phyloP scores from a whole-genome alignment of 2,329 filamentous ascomycete species.

The Xylaria sp. region DNA sequence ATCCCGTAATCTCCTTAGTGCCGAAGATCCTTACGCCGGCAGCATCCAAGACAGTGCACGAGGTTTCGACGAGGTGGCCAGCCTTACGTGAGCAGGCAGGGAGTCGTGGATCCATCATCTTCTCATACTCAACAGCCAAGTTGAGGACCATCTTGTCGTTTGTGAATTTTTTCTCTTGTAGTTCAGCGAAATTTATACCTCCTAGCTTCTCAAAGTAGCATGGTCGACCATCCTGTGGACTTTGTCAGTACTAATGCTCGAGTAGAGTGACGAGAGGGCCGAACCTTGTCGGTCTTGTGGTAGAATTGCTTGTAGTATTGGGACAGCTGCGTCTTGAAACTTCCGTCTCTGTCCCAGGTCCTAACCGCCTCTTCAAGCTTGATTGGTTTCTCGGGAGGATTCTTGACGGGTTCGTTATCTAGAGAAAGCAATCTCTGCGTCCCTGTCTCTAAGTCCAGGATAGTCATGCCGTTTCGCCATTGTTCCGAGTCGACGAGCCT shows the following conservation, averaged over 20 bases:
- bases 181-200: slow-evolving; percentile 87
- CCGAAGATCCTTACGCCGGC: slow-evolving; percentile 90
- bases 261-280: slow-evolving; percentile 4
- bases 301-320: slow-evolving; percentile 99
- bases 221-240: slow-evolving; percentile 84
- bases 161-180: slow-evolving; percentile 88
- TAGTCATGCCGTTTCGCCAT: slow-evolving; percentile 85
- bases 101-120: slow-evolving; percentile 89
- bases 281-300: slow-evolving; percentile 90
- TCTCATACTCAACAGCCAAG: slow-evolving; percentile 97
- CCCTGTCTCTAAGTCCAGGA: slow-evolving; percentile 66
- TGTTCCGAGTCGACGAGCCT: slow-evolving; percentile 93
- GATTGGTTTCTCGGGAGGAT: slow-evolving; percentile 40
- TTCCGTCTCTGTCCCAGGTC: slow-evolving; percentile 72
- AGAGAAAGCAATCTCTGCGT: slow-evolving; percentile 25
- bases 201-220: slow-evolving; percentile 97
- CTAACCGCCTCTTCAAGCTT: slow-evolving; percentile 75
- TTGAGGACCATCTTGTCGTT: slow-evolving; percentile 95
- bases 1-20: slow-evolving; percentile 85
- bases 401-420: slow-evolving; percentile 21
- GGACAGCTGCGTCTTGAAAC: slow-evolving; percentile 80
- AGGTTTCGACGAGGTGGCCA: slow-evolving; percentile 92
- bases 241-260: slow-evolving; percentile 9
- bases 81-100: slow-evolving; percentile 95
- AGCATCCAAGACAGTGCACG: slow-evolving; percentile 98